Percentiles rank a stretch among this genome's conserved stretches.
phyloP scores from a whole-genome alignment of 2,329 filamentous ascomycete genomes.

The Fusarium compactum region DNA sequence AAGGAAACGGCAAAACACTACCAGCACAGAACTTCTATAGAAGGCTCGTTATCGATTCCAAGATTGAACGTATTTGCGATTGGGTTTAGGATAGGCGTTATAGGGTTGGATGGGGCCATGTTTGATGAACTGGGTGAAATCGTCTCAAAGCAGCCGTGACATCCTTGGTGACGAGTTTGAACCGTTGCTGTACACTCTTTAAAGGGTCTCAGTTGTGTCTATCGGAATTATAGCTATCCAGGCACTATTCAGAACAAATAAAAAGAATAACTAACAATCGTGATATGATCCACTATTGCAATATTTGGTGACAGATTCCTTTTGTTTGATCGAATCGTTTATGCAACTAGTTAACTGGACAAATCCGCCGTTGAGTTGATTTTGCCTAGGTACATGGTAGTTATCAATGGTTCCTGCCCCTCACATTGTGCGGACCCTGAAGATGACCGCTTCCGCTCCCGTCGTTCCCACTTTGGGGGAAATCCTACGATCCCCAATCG shows the following conservation, averaged over 20 bases:
- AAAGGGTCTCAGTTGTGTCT: background rate
- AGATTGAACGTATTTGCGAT: conserved; percentile 32
- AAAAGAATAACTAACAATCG: background rate
- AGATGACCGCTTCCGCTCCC: conserved; percentile 10
- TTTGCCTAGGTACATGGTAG: background rate
- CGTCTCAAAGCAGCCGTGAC: background rate
- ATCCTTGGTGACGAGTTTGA: conserved; percentile 12
- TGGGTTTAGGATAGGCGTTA: conserved; percentile 29
- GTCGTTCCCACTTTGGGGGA: conserved; percentile 8
- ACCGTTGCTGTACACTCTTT: conserved; percentile 38
- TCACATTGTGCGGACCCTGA: conserved; percentile 30
- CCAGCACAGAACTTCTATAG: conserved; percentile 8
- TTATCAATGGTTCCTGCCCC: background rate
- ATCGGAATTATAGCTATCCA: conserved; percentile 11
- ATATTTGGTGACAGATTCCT: background rate
- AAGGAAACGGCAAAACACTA: conserved; percentile 3
- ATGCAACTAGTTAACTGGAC: background rate
- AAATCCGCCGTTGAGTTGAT: background rate
- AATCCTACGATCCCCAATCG: conserved; percentile 13
- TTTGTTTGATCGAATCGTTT: background rate
- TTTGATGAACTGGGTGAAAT: conserved; percentile 30
- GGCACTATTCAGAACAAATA: conserved; percentile 12
- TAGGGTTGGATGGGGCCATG: conserved; percentile 28
- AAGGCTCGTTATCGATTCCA: conserved; percentile 35
- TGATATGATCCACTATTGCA: background rate